phyloP scores from a whole-genome alignment of 306 rosid genomes.

The Vicia sativa region DNA sequence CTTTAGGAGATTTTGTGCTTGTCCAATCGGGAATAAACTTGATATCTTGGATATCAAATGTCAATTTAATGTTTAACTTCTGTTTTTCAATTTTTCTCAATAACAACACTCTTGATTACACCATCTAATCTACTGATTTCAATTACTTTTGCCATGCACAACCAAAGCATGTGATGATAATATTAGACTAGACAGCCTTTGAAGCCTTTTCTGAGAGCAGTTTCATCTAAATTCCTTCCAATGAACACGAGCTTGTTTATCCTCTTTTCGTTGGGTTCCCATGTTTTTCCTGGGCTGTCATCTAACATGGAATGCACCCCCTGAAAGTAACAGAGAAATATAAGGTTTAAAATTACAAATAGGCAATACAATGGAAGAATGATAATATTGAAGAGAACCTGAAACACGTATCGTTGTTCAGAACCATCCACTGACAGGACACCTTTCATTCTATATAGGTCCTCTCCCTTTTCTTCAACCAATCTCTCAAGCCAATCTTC shows the following conservation, averaged over 20 bases:
- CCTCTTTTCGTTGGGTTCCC: conserved; percentile 80
- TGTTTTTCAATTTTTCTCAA: not conserved
- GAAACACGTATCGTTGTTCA: conserved; percentile 80
- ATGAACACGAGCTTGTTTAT: conserved; percentile 86
- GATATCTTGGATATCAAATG: conserved; percentile 23
- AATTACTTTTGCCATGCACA: not conserved
- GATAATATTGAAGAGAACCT: conserved; percentile 51
- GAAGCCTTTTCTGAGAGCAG: conserved; percentile 79
- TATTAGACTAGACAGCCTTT: conserved; percentile 67
- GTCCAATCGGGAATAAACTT: too few species aligned
- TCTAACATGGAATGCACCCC: conserved; percentile 92
- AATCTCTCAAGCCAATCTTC: conserved; percentile 95
- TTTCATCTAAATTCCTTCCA: conserved; percentile 86
- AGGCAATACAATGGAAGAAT: conserved; percentile 24
- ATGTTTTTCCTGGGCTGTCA: conserved; percentile 75
- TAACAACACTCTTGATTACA: not conserved
- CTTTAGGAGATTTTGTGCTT: conserved; percentile 33
- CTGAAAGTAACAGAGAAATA: conserved; percentile 44
- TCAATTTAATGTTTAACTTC: not conserved
- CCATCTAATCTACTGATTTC: conserved; percentile 1
- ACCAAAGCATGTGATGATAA: conserved; percentile 28
- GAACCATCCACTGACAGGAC: conserved; percentile 67
- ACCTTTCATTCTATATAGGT: conserved; percentile 94
- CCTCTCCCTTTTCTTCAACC: conserved; percentile 90
- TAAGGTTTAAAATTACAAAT: not conserved